Conservation (phyloP, 257 asterid genomes). For the Salvia rosmarinus region DNA sequence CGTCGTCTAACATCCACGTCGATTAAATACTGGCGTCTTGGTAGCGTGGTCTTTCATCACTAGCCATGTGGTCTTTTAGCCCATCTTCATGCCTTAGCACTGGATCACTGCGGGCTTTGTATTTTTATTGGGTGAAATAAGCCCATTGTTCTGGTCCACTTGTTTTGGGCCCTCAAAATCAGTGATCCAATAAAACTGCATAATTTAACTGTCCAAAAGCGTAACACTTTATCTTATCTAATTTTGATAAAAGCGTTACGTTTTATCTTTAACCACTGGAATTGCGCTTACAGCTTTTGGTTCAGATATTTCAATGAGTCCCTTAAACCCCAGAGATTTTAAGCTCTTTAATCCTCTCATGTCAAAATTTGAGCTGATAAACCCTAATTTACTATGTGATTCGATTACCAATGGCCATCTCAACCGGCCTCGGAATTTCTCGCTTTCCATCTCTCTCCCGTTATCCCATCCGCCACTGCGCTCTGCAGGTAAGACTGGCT, state of each 20-base stretch:
- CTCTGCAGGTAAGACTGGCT: conserved; percentile 51
- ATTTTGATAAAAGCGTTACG: no score
- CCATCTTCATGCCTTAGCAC: no score
- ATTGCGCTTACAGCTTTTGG: neutral
- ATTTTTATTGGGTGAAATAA: neutral
- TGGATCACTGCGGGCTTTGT: no score
- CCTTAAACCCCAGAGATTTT: conserved; percentile 38
- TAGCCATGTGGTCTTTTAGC: no score
- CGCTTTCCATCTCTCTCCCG: conserved; percentile 55
- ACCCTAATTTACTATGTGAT: conserved; percentile 42
- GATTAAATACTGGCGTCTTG: no score
- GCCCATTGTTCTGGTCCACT: neutral
- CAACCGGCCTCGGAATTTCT: conserved; percentile 57
- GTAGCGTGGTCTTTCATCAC: no score
- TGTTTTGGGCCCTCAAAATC: no score
- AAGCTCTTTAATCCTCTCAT: neutral
- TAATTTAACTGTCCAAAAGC: no score
- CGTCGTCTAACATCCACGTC: no score
- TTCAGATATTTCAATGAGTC: conserved; percentile 25
- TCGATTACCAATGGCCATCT: conserved; percentile 54
- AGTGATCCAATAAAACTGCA: no score
- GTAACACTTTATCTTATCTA: no score
- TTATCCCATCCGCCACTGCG: conserved; percentile 45
- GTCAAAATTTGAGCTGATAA: conserved; percentile 22
- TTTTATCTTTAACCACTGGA: neutral